phyloP scores from a whole-genome alignment of 2,329 filamentous ascomycete genomes.

The Sordariomycetes sp. region DNA sequence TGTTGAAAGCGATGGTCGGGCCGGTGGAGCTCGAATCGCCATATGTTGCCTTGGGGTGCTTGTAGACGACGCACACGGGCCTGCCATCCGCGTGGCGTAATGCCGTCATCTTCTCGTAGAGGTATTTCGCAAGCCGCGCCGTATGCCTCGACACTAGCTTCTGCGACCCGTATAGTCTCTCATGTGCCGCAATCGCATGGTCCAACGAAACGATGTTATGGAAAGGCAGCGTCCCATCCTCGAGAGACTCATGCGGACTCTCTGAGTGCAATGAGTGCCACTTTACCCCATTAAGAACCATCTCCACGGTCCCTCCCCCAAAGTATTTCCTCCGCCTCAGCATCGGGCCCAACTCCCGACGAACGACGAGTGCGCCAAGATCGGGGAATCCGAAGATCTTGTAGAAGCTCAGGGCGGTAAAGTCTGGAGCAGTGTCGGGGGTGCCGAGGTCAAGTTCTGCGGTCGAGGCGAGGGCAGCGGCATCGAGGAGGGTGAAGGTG shows the following conservation, averaged over 20 bases:
- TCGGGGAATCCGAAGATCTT: slow-evolving; percentile 98
- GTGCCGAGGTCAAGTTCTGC: slow-evolving; percentile 59
- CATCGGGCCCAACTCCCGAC: slow-evolving; percentile 51
- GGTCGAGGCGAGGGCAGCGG: slow-evolving; percentile 69
- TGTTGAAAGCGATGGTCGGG: slow-evolving; percentile 72
- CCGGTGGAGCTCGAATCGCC: slow-evolving; percentile 36
- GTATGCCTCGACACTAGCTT: slow-evolving; percentile 58
- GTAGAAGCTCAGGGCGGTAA: slow-evolving; percentile 78
- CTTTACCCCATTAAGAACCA: slow-evolving; percentile 65
- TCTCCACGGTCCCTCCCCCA: slow-evolving; percentile 86
- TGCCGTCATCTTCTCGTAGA: slow-evolving; percentile 43
- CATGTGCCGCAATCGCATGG: slow-evolving; percentile 57
- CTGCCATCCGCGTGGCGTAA: slow-evolving; percentile 59
- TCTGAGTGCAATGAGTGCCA: slow-evolving; percentile 71
- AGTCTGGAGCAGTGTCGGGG: slow-evolving; percentile 56
- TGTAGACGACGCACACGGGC: slow-evolving; percentile 55
- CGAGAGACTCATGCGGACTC: slow-evolving; percentile 65
- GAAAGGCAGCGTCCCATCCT: slow-evolving; percentile 84
- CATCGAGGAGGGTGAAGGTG: slow-evolving; percentile 66
- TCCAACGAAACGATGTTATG: slow-evolving; percentile 81
- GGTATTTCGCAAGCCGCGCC: slow-evolving; percentile 41
- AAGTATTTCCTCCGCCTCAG: slow-evolving; percentile 68
- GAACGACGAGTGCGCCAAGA: slow-evolving; percentile 71
- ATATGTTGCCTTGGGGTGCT: slow-evolving; percentile 11
- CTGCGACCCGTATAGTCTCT: slow-evolving; percentile 59